Percentiles rank a stretch among this genome's conserved stretches.
These are phyloP conservation scores for Schizosaccharomyces lindneri DNA, from an alignment of 805 yeast genomes.

Conservation along the genomic window DNA sequence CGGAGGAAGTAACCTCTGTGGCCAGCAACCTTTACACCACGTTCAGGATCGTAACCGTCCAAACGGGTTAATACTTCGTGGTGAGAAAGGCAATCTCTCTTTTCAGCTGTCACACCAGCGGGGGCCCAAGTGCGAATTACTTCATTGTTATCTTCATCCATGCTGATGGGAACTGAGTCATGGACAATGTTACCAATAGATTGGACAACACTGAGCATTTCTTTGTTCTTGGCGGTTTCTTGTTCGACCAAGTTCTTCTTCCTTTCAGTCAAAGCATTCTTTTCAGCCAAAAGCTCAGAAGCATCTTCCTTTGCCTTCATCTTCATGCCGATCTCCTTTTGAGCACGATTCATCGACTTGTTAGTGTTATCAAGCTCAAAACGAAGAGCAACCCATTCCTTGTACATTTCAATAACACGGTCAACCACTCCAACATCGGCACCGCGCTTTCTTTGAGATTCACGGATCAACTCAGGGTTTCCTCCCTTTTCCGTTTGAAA, in stretches of 20 bases:
- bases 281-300: conserved; percentile 50
- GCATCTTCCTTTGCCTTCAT: conserved; percentile 93
- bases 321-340: conserved; percentile 78
- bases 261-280: conserved; percentile 45
- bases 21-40: conserved; percentile 93
- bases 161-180: conserved; percentile 64
- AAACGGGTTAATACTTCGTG: conserved; percentile 83
- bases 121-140: conserved; percentile 76
- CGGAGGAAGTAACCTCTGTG: conserved; percentile 96
- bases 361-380: conserved; percentile 77
- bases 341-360: conserved; percentile 69
- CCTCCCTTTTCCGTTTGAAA: conserved; percentile 95
- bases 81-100: conserved; percentile 70
- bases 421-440: conserved; percentile 87
- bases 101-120: conserved; percentile 40
- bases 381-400: conserved; percentile 65
- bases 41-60: conserved; percentile 95
- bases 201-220: conserved; percentile 57
- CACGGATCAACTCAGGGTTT: conserved; percentile 65
- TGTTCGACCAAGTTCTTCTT: conserved; percentile 36
- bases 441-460: conserved; percentile 83
- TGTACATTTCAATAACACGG: conserved; percentile 76
- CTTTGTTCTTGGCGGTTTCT: conserved; percentile 26
- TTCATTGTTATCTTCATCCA: conserved; percentile 78
- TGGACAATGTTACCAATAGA: conserved; percentile 87